Evolutionary conservation across 495 filamentous ascomycete genomes (phyloP), one percentile per base, ranked within the genome.

Genomic region (Neurospora discreta): DNA sequence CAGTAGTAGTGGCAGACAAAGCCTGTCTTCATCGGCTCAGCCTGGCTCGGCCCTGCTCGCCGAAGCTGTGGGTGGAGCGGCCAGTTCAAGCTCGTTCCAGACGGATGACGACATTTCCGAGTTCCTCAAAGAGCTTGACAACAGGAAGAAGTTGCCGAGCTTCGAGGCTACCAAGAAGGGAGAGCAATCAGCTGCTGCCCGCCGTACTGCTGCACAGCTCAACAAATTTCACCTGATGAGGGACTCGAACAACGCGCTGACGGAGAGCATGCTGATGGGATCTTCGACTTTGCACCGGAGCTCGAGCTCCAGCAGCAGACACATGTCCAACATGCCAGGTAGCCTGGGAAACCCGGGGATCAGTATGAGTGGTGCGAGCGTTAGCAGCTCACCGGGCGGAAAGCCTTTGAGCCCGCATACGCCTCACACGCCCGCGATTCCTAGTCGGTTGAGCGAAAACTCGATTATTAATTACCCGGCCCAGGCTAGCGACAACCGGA

Each of bases 391-490:
- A 4, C 93, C 92, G 8, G 93, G 93, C 70, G 52, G 52, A 33
- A 98, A 97, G 75, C 93, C 95, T 1, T 86, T 97, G 67, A 97
- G 93, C 3, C 94, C 94, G 13, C 94, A 97, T 79, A 97, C 94
- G 0, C 95, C 95, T 10, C 95, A 97, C 76, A 97, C 93, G 6
- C 94, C 95, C 5, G 93, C 94, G 20, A 92, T 97, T 65, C 93
- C 94, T 41, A 97, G 93, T 23, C 88, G 95, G n/a, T 81, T 98
- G 60, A 96, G 93, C 78, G 93, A 93, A 74, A 91, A 93, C 76
- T 93, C 91, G 70, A 91, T 93, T 69, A 89, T 91, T n/a, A 90
- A 93, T 76, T 93, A 94, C 75, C 81, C 85, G 36, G 80, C 84
- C 18, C 74, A 68, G 71, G 44, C 23, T 71, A 71, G 42, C 80